A percentile compares a stretch with the other conserved stretches of the same genome.
phyloP scores from a whole-genome alignment of 495 filamentous ascomycete species.

The Baudoinia panamericana region DNA sequence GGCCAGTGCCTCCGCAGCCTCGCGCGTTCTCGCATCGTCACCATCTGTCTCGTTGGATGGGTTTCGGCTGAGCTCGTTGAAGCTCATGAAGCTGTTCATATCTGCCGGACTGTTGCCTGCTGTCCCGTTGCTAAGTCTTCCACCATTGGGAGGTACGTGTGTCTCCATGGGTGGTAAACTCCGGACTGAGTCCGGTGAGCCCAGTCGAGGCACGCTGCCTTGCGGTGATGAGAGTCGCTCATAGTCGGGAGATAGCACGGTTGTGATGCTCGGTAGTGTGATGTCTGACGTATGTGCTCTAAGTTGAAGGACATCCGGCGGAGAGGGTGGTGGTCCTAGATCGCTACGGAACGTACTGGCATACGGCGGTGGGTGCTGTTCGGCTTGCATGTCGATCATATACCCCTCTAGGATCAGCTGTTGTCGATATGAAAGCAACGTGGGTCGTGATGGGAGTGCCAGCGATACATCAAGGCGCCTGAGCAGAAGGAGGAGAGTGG shows the following conservation, averaged over 20 bases:
- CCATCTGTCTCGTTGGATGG: conserved; percentile 38
- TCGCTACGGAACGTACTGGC: conserved; percentile 20
- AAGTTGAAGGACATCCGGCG: conserved; percentile 21
- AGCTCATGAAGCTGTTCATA: conserved; percentile 17
- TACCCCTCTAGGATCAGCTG: not conserved
- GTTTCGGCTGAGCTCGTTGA: conserved; percentile 9
- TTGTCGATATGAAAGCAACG: conserved; percentile 6
- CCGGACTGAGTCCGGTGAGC: conserved; percentile 2
- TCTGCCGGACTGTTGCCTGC: conserved; percentile 11
- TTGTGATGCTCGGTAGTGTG: conserved; percentile 22
- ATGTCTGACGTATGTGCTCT: conserved; percentile 10
- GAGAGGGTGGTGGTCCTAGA: conserved; percentile 21
- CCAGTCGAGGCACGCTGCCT: not conserved
- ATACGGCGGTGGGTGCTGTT: conserved; percentile 26
- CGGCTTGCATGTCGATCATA: no score
- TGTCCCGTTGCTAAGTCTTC: conserved; percentile 5
- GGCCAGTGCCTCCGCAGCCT: conserved; percentile 75
- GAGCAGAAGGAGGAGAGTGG: no score
- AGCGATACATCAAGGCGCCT: conserved; percentile 4
- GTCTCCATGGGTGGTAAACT: conserved; percentile 14
- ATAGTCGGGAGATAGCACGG: conserved; percentile 21
- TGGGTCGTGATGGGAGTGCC: not conserved
- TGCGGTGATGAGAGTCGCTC: conserved; percentile 2
- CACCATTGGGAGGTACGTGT: not conserved
- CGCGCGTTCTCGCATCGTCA: conserved; percentile 68